Percentiles rank a stretch among this genome's conserved stretches.
Evolutionary conservation across 176 grass and related monocot genomes (phyloP).

Genomic region (Pharus latifolius): DNA sequence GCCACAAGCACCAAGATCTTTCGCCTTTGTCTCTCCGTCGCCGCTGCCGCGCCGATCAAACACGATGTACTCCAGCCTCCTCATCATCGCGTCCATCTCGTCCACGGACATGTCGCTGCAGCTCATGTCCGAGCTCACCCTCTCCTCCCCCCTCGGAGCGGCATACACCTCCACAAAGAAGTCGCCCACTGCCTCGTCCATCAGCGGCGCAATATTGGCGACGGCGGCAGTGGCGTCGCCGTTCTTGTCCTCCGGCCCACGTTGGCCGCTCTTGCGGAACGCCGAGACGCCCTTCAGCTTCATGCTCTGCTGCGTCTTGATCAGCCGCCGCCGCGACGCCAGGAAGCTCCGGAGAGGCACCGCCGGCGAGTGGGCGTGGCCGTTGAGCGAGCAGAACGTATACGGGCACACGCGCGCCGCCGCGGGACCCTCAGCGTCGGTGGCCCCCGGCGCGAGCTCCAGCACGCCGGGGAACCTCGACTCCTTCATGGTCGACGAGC

Average conservation of each 20-base stretch:
- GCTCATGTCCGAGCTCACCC: constrained; percentile 42
- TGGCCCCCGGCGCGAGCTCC: constrained; percentile 48
- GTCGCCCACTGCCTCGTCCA: constrained; percentile 55
- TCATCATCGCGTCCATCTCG: constrained; percentile 56
- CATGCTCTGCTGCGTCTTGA: constrained; percentile 92
- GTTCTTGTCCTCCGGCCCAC: constrained; percentile 5
- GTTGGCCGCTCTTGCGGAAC: constrained; percentile 32
- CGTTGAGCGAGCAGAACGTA: constrained; percentile 86
- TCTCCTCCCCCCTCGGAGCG: constrained; percentile 19
- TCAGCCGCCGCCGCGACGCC: constrained; percentile 52
- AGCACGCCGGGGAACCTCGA: constrained; percentile 55
- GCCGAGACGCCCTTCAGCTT: constrained; percentile 71
- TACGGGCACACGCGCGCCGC: constrained; percentile 59
- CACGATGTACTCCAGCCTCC: constrained; percentile 56
- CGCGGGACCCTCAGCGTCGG: constrained; percentile 50
- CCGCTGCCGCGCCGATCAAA: constrained; percentile 43
- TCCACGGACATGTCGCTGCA: constrained; percentile 75
- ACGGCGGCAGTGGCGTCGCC: not conserved
- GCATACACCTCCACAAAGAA: constrained; percentile 82
- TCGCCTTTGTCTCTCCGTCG: not conserved
- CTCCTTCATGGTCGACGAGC: constrained; percentile 76
- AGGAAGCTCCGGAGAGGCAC: constrained; percentile 77
- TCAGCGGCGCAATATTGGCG: constrained; percentile 38
- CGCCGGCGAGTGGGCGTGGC: constrained; percentile 48
- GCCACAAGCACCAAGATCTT: not conserved